Evolutionary conservation across 78 protist genomes (phyloP).

Genomic region (Dictyostelium discoideum): DNA sequence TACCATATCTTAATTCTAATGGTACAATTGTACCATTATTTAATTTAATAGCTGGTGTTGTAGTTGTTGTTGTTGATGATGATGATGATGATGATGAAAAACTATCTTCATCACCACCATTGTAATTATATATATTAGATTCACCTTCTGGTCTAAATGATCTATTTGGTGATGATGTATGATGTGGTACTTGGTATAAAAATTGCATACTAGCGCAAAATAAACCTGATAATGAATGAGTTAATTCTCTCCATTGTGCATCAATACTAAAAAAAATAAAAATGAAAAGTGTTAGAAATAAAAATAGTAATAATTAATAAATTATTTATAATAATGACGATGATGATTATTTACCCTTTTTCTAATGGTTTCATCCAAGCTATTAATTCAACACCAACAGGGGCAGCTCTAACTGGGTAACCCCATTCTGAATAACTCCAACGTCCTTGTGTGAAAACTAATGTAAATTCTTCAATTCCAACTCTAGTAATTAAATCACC

Average conservation of each 20-base stretch:
- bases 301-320: background rate
- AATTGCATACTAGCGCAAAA: conserved; percentile 82
- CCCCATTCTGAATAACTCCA: conserved; percentile 87
- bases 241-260: conserved; percentile 81
- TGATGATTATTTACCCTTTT: conserved; percentile 1
- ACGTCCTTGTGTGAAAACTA: conserved; percentile 80
- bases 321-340: background rate
- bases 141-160: conserved; percentile 83
- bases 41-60: background rate
- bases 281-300: background rate
- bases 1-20: conserved; percentile 71
- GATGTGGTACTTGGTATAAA: conserved; percentile 68
- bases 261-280: conserved; percentile 36
- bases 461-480: conserved; percentile 66
- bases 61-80: background rate
- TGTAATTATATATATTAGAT: conserved; percentile 40
- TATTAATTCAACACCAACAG: conserved; percentile 76
- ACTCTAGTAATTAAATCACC: conserved; percentile 73
- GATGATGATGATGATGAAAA: background rate
- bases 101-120: background rate
- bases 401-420: conserved; percentile 72
- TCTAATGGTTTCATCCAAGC: conserved; percentile 67
- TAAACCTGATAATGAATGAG: conserved; percentile 69
- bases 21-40: conserved; percentile 5
- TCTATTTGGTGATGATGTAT: conserved; percentile 63